Evolutionary conservation across 768 basidiomycete genomes (phyloP), one percentile per base, ranked within the genome.

Genomic region (Collybia sp.): DNA sequence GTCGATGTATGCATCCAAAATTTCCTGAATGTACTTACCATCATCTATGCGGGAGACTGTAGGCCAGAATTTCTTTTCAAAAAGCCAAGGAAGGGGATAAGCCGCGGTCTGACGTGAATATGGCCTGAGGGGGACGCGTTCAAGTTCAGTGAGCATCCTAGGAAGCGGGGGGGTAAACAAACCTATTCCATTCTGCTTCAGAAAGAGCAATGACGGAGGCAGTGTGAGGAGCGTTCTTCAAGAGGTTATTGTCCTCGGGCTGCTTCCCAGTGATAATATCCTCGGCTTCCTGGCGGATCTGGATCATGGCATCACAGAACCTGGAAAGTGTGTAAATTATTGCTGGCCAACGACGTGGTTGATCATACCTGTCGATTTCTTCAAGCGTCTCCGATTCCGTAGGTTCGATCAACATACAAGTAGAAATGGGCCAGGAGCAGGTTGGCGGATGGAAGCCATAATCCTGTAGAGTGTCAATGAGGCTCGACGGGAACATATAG

Each of bases 291-390:
- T 81, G 71, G 42, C 94, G 88, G 53, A 99, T 99, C 52, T 87
- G 80, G 52, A 99, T 94, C 92, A 98, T 96, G 16, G 96, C 95
- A 54, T 98, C 92, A 66, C 95, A 96, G 73, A 99, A 98, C 58
- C 90, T 90, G 50, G 30, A 18, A 42, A 36, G 43, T 31, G 12
- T 20, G 46, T 43, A 10, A 48, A 42, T 16, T 32, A 40, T 30
- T 40, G 30, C 30, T 11, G 37, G 19, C 13, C 16, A 12, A 35
- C 42, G 0, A 19, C 48, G 19, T 6, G 13, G 39, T 8, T 17
- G 17, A 53, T 68, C 40, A 6, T 50, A 88, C 82, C 85, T 79
- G 58, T 98, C 92, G 43, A 98, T 79, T 63, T 97, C 95, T 50
- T 93, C 88, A 20, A 96, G 74, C 0, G 89, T 82, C 68, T 98